phyloP scores from a whole-genome alignment of 805 yeast genomes.

The Tetrapisispora arboricola region DNA sequence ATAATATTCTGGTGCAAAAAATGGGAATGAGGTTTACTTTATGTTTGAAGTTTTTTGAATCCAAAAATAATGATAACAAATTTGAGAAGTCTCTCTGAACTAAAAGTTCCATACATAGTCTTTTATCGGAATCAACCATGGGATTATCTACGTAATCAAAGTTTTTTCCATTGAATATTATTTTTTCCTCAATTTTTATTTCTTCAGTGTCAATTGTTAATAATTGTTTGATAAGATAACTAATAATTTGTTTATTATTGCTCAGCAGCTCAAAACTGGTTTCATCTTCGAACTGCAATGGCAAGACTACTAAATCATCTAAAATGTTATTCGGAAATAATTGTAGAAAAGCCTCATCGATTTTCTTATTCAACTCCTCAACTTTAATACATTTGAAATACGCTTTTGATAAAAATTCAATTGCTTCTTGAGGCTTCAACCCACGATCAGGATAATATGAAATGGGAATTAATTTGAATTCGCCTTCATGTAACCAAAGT shows the following conservation, averaged over 20 bases:
- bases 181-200: too few relatives aligned
- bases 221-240: conserved; percentile 13
- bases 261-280: conserved; percentile 7
- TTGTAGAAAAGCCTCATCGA: conserved; percentile 10
- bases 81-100: conserved; percentile 12
- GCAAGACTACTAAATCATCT: conserved; percentile 14
- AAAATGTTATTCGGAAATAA: conserved; percentile 27
- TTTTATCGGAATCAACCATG: background rate
- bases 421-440: conserved; percentile 31
- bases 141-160: too few relatives aligned
- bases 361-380: conserved; percentile 13
- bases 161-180: too few relatives aligned
- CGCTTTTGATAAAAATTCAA: conserved; percentile 32
- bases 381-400: conserved; percentile 28
- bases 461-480: conserved; percentile 33
- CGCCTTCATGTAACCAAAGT: conserved; percentile 40
- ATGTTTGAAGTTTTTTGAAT: conserved; percentile 5
- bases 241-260: conserved; percentile 13
- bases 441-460: conserved; percentile 28
- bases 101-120: conserved; percentile 1
- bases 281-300: conserved; percentile 11
- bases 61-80: conserved; percentile 11
- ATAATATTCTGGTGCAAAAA: conserved; percentile 9
- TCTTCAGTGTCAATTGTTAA: too few relatives aligned
- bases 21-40: conserved; percentile 5